Percentiles rank a stretch among this genome's conserved stretches.
Evolutionary conservation across 352 stramenopile genomes (phyloP).

Genomic region (Phytophthora capsici): DNA sequence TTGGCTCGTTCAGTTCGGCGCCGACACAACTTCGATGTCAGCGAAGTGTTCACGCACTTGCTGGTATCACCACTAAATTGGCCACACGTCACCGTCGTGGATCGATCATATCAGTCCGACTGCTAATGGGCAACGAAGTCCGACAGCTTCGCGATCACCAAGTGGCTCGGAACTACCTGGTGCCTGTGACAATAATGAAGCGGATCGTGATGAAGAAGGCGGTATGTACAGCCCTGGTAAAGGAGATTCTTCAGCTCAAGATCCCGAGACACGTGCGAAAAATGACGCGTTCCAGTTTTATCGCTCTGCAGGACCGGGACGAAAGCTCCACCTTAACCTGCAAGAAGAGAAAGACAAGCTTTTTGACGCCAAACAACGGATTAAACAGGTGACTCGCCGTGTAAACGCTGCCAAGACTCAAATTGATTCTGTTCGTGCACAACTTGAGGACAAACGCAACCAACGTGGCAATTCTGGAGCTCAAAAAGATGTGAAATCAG

Average conservation of each 20-base stretch:
- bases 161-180: conserved; percentile 24
- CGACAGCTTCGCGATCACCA: conserved; percentile 36
- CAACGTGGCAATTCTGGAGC: conserved; percentile 23
- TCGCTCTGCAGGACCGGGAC: conserved; percentile 55
- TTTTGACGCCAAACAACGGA: conserved; percentile 72
- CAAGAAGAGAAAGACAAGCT: conserved; percentile 81
- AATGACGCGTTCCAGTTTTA: conserved; percentile 81
- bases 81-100: too few relatives aligned
- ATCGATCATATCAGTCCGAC: too few relatives aligned
- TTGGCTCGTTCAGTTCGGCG: too few relatives aligned
- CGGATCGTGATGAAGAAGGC: conserved; percentile 33
- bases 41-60: too few relatives aligned
- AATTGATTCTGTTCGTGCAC: conserved; percentile 70
- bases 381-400: conserved; percentile 71
- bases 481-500: conserved; percentile 9
- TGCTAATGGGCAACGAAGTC: conserved; percentile 41
- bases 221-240: conserved; percentile 8
- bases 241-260: conserved; percentile 1
- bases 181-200: conserved; percentile 35
- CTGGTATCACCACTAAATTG: too few relatives aligned
- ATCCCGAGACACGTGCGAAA: conserved; percentile 41
- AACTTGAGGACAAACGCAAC: conserved; percentile 73
- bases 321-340: conserved; percentile 65
- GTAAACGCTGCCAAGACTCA: conserved; percentile 83
- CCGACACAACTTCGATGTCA: too few relatives aligned